Percentiles rank a stretch among this genome's conserved stretches.
Conservation (phyloP, 129 eudicot genomes). For the Helianthus annuus region DNA sequence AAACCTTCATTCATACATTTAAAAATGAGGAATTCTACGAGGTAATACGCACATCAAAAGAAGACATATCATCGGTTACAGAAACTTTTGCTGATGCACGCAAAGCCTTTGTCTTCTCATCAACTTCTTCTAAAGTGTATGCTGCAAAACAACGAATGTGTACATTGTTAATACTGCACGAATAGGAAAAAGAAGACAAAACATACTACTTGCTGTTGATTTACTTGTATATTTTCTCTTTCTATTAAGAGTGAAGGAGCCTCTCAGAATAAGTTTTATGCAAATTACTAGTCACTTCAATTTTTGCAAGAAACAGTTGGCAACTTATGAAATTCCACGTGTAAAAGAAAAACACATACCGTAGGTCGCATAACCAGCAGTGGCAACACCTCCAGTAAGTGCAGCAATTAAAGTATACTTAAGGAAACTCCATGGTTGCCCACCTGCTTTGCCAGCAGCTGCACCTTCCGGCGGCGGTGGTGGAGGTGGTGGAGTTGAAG, state of each 20-base stretch:
- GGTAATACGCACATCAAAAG: slow-evolving; percentile 54
- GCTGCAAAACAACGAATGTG: slow-evolving; percentile 46
- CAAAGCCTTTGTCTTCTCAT: slow-evolving; percentile 62
- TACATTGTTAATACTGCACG: neutral
- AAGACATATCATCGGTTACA: slow-evolving; percentile 52
- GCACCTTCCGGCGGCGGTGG: slow-evolving; percentile 39
- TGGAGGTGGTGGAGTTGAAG: slow-evolving; percentile 40
- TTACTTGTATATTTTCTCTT: slow-evolving; percentile 6
- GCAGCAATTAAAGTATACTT: slow-evolving; percentile 58
- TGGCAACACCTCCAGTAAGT: slow-evolving; percentile 60
- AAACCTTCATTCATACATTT: slow-evolving; percentile 2
- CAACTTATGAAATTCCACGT: slow-evolving; percentile 6
- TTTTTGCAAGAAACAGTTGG: slow-evolving; percentile 1
- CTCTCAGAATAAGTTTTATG: neutral
- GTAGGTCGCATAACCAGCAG: slow-evolving; percentile 79
- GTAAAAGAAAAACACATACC: slow-evolving; percentile 42
- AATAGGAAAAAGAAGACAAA: slow-evolving; percentile 14
- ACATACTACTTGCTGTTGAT: slow-evolving; percentile 8
- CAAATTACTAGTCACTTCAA: neutral
- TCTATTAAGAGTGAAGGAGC: slow-evolving; percentile 4
- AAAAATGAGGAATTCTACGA: neutral
- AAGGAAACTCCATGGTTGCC: slow-evolving; percentile 53
- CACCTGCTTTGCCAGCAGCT: slow-evolving; percentile 25
- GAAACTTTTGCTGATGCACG: slow-evolving; percentile 58
- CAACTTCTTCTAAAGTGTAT: slow-evolving; percentile 63